Conservation (phyloP, 2,329 filamentous ascomycete species). For the Sporothrix mexicana region DNA sequence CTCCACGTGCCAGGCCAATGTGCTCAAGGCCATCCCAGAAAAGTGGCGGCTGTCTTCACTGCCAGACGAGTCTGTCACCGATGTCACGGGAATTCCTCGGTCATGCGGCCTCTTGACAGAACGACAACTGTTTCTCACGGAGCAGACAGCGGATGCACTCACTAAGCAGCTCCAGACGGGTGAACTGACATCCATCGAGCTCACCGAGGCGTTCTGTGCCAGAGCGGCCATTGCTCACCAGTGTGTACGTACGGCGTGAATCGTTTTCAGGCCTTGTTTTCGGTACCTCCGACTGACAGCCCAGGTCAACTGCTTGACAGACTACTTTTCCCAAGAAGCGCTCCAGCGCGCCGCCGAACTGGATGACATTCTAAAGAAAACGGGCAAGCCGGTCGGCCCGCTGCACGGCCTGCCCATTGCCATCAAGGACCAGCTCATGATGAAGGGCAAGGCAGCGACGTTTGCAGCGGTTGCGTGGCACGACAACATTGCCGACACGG, state of each 20-base stretch:
- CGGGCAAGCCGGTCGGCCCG: constrained; percentile 45
- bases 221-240: constrained; percentile 34
- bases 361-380: constrained; percentile 43
- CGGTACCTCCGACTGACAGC: no score
- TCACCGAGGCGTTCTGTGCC: constrained; percentile 31
- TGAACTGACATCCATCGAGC: constrained; percentile 27
- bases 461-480: constrained; percentile 26
- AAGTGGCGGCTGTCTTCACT: constrained; percentile 21
- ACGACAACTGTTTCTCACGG: constrained; percentile 32
- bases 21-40: constrained; percentile 12
- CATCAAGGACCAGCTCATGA: constrained; percentile 44
- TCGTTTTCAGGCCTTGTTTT: no score
- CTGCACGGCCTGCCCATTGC: constrained; percentile 55
- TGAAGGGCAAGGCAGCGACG: constrained; percentile 32
- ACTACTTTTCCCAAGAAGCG: constrained; percentile 47
- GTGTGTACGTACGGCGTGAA: neutral
- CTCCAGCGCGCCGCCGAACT: constrained; percentile 44
- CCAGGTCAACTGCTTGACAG: constrained; percentile 52
- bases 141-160: constrained; percentile 29
- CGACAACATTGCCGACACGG: constrained; percentile 34
- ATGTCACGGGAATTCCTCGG: constrained; percentile 28
- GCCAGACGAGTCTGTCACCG: neutral
- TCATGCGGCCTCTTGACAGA: constrained; percentile 31
- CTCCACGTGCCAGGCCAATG: neutral
- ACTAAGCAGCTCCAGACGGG: constrained; percentile 24